Evolutionary conservation across 495 filamentous ascomycete genomes (phyloP), one percentile per base, ranked within the genome.

Genomic region (Podospora anserina): DNA sequence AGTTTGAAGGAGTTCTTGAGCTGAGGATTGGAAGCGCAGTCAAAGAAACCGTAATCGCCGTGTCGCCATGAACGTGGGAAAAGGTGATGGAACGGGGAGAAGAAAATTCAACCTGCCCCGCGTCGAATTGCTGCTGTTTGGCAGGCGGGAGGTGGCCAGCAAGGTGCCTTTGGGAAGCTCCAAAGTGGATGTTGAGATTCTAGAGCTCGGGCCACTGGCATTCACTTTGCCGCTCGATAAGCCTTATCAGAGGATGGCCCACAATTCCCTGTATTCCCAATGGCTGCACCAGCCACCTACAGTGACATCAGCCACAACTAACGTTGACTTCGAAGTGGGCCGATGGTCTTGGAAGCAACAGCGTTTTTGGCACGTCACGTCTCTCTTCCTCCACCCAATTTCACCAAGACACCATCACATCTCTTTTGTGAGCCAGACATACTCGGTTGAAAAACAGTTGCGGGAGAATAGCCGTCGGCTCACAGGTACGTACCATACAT

Each of bases 401-500:
- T 13, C 13, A 11, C 39, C 7, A 49, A 49, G 39, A 49, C 39
- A 49, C 5, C 39, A 49, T 49, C 39, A 18, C 39, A 49, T 13
- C 39, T 49, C 39, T 49, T 13, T 49, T 16, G 71, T 75, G 72
- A 75, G 74, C 71, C 71, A 72, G 61, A 56, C 67, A 23, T 69
- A 27, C 70, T 68, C 67, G 66, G 68, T 65, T 61, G 62, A 67
- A 65, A 67, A 65, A 16, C 68, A 66, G 68, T 69, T 67, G 56
- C 63, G 66, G 70, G 66, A 65, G 20, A 70, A 61, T 34, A 70
- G 34, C 60, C 65, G 34, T 66, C 69, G 76, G 75, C 80, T 79
- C 80, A 76, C 75, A 83, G 82, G 82, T 84, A 84, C 82, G 82
- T 84, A 71, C 26, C 64, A 71, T 58, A 19, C n/a, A 58, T 70